Evolutionary conservation across 495 filamentous ascomycete genomes (phyloP), one percentile per base, ranked within the genome.

Genomic region (Podospora comata): DNA sequence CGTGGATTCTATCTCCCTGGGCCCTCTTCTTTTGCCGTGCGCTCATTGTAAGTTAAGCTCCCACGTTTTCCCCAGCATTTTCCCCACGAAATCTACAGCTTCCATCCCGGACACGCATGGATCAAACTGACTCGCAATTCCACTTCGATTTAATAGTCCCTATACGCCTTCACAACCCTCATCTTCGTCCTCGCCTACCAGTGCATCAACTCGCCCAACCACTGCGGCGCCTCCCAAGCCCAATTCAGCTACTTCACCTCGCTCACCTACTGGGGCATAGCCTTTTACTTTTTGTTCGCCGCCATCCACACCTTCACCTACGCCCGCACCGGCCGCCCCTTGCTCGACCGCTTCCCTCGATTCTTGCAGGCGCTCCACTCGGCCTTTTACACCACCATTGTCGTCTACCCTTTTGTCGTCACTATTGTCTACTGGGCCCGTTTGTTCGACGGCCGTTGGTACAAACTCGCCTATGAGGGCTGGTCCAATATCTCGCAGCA

Each of bases 171-270:
- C 82, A 76, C 79, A n/a, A 85, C 87, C 7, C 84, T 90, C 66
- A 78, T 94, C 79, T 85, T 90, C 81, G 85, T 87, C 72, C 86
- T 92, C 72, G 86, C 79, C 58, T 91, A 84, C 82, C 70, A 87
- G 4, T 79, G 79, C 79, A 62, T 75, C 28, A 72, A 72, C 15
- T 58, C 68, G 2, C 56, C 71, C 2, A 65, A 76, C 39, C 78
- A 62, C 54, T 76, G 74, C 74, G 23, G 16, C 5, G 65, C 67
- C 2, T 81, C 73, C 71, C 79, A 79, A 30, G 75, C 80, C 56
- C 79, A 79, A 61, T 95, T 94, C 83, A 89, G 86, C 70, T 96
- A 85, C 84, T 96, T 96, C 82, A 96, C 92, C 4, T 77, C 91
- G 62, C 81, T 86, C 53, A 90, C 88, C 4, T 94, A 90, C 81